Conservation (phyloP, 2,329 filamentous ascomycete genomes). For the Canariomyces notabilis region DNA sequence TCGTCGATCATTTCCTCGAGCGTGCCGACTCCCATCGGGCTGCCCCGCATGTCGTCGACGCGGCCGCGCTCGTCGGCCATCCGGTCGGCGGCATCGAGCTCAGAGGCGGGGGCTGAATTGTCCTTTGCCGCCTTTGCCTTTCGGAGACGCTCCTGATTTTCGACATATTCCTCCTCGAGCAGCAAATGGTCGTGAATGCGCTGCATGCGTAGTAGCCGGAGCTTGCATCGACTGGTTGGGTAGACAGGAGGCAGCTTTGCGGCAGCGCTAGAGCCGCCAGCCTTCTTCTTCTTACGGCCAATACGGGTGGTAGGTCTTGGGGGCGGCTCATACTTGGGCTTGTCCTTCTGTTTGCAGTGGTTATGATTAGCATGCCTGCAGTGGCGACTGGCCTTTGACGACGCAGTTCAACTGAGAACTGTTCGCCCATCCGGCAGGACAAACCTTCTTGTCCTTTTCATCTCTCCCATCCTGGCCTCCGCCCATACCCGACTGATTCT, state of each 20-base stretch:
- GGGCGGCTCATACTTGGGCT: slow-evolving; percentile 99
- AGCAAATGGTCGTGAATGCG: slow-evolving; percentile 95
- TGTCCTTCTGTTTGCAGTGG: slow-evolving; percentile 72
- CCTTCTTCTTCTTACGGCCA: slow-evolving; percentile 97
- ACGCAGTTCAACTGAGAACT: neutral
- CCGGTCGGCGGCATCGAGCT: slow-evolving; percentile 71
- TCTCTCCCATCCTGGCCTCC: slow-evolving; percentile 71
- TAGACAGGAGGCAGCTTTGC: slow-evolving; percentile 93
- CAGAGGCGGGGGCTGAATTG: slow-evolving; percentile 58
- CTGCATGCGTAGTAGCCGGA: slow-evolving; percentile 96
- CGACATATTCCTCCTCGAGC: slow-evolving; percentile 96
- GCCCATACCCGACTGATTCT: slow-evolving; percentile 82
- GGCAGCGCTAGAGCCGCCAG: slow-evolving; percentile 84
- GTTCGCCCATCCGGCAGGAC: slow-evolving; percentile 14
- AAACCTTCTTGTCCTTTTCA: slow-evolving; percentile 91
- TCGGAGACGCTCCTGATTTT: slow-evolving; percentile 94
- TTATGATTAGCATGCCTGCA: slow-evolving; percentile 13
- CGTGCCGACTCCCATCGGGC: slow-evolving; percentile 96
- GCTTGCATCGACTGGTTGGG: slow-evolving; percentile 94
- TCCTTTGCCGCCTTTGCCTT: slow-evolving; percentile 83
- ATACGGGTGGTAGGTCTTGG: slow-evolving; percentile 94
- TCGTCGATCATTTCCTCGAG: slow-evolving; percentile 99
- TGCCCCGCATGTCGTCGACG: slow-evolving; percentile 97
- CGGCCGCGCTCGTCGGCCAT: slow-evolving; percentile 92
- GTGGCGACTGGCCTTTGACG: neutral